These are phyloP conservation scores for Naganishia cerealis DNA, from an alignment of 1,284 basidiomycete species.

Conservation along the genomic window DNA sequence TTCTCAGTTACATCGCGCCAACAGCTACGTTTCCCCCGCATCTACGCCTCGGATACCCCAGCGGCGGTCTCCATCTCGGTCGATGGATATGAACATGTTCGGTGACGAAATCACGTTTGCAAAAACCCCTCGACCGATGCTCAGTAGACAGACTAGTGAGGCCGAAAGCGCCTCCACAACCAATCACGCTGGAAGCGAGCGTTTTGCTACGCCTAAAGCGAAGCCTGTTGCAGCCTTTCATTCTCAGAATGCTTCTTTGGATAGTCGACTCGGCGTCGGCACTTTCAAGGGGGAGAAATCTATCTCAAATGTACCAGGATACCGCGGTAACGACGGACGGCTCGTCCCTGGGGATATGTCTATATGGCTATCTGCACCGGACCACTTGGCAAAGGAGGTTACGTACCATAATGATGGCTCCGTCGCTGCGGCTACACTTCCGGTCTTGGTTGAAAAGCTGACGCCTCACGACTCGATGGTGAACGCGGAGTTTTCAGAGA, in stretches of 20 bases:
- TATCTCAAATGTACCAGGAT: conserved; percentile 12
- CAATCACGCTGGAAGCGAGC: background rate
- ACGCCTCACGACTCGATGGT: conserved; percentile 86
- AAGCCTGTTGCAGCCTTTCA: conserved; percentile 9
- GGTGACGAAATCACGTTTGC: conserved; percentile 38
- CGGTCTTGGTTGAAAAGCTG: conserved; percentile 88
- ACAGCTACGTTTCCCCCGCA: conserved; percentile 44
- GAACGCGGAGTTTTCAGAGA: conserved; percentile 76
- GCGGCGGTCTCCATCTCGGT: conserved; percentile 47
- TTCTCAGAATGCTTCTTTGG: conserved; percentile 13
- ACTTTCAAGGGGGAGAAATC: conserved; percentile 12
- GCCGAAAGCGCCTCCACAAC: conserved; percentile 5
- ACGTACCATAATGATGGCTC: conserved; percentile 85
- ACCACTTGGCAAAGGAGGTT: conserved; percentile 69
- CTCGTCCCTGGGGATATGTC: conserved; percentile 39
- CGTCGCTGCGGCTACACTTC: conserved; percentile 85
- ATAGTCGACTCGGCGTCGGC: background rate
- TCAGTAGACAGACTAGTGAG: conserved; percentile 6
- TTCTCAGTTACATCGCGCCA: conserved; percentile 39
- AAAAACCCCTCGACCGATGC: conserved; percentile 29
- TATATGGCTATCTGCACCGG: conserved; percentile 52
- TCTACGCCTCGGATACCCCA: conserved; percentile 39
- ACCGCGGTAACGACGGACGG: conserved; percentile 19
- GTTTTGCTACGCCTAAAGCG: conserved; percentile 20
- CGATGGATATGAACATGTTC: conserved; percentile 48